phyloP scores from a whole-genome alignment of 345 rosid genomes.

The Cardiospermum halicacabum region DNA sequence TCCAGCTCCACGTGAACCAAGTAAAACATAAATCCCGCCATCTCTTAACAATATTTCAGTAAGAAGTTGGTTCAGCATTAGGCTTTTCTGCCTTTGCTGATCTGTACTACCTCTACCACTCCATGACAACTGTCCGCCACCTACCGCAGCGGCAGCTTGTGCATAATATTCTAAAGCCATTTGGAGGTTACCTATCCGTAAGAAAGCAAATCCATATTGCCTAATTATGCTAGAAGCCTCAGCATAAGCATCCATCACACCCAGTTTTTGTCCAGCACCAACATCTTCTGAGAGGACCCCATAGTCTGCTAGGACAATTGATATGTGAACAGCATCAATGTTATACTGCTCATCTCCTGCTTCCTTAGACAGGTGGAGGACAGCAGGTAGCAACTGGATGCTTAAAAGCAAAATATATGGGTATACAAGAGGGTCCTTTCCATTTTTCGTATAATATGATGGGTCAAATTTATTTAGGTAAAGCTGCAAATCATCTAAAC shows the following conservation, averaged over 20 bases:
- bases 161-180: conserved; percentile 89
- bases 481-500: conserved; percentile 88
- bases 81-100: conserved; percentile 83
- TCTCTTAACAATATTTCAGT: conserved; percentile 85
- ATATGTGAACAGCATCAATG: conserved; percentile 77
- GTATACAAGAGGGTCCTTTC: conserved; percentile 95
- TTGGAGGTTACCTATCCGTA: conserved; percentile 69
- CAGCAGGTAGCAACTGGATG: conserved; percentile 82
- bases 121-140: conserved; percentile 91
- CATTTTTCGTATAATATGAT: conserved; percentile 88
- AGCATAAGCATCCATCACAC: conserved; percentile 85
- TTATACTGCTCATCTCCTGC: conserved; percentile 72
- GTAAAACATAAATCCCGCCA: conserved; percentile 72
- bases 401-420: conserved; percentile 90
- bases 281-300: conserved; percentile 69
- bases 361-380: conserved; percentile 78
- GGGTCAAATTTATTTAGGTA: conserved; percentile 95
- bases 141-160: conserved; percentile 93
- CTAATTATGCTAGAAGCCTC: conserved; percentile 91
- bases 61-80: conserved; percentile 90
- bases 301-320: conserved; percentile 80
- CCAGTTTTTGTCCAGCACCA: conserved; percentile 57
- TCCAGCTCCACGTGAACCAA: conserved; percentile 83
- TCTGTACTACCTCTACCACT: conserved; percentile 69
- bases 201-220: conserved; percentile 80